Evolutionary conservation across 495 filamentous ascomycete genomes (phyloP), one percentile per base, ranked within the genome.

Genomic region (Corynascus novoguineensis): DNA sequence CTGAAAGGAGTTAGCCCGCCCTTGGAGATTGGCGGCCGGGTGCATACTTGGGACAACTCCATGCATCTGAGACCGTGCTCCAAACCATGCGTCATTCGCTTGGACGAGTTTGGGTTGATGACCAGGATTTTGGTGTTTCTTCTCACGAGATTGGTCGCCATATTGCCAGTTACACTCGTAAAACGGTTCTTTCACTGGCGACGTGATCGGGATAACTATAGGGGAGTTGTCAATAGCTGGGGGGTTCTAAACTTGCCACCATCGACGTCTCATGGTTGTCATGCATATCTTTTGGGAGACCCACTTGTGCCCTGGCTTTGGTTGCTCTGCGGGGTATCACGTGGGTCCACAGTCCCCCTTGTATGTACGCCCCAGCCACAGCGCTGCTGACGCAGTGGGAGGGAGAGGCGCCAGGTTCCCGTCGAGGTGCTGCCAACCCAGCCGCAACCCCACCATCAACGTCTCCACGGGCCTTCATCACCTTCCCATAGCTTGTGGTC

Each of bases 71-170:
- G 73, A 3, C 90, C 78, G 0, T 84, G 80, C 47, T 78, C 79
- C 51, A 97, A 72, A 5, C 81, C 83, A 10, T 84, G 77, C 0
- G 92, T 97, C 91, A 97, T 97, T 46, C 82, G 76, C 37, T 72
- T 63, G 2, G 86, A 91, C 24, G 89, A 92, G 72, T 97, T 97
- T 31, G 92, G 92, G 64, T 97, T 97, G 69, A 97, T 83, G 60
- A 96, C 79, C 61, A 96, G 74, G 63, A 96, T 88, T 42, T 69
- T 74, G 57, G 59, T 63, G 42, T 50, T 64, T 28, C 70, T 67
- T 28, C 66, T 47, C 25, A 70, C 60, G n/a, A 61, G 52, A 21
- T 52, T 52, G 24, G 64, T 68, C 6, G 62, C 31, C 73, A 75
- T 74, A 31, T 15, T 66, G 31, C 0, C 25, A 10, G 40, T 24